Evolutionary conservation across 2,329 filamentous ascomycete genomes (phyloP).

Genomic region (Diaporthe velutina): DNA sequence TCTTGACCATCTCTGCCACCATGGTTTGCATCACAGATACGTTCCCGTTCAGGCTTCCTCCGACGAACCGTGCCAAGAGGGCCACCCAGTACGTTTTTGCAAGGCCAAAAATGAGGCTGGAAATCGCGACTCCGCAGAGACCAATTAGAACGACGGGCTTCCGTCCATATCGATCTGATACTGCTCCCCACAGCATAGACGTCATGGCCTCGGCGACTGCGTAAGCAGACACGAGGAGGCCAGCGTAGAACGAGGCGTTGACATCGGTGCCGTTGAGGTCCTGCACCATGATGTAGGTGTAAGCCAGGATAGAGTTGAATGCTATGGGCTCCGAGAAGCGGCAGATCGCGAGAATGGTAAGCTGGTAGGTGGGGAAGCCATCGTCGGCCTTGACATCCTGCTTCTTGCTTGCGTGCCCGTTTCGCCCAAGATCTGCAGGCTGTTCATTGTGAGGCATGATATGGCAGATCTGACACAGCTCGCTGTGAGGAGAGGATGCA

Average conservation of each 20-base stretch:
- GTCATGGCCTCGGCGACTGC: constrained; percentile 58
- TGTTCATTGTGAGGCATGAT: constrained; percentile 30
- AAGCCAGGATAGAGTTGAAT: constrained; percentile 60
- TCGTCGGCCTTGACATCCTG: constrained; percentile 15
- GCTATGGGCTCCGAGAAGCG: constrained; percentile 60
- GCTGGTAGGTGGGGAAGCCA: constrained; percentile 58
- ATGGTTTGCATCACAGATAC: constrained; percentile 57
- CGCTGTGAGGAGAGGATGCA: neutral
- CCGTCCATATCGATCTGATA: constrained; percentile 56
- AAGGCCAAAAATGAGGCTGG: constrained; percentile 57
- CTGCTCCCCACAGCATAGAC: constrained; percentile 56
- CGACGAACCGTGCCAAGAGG: constrained; percentile 55
- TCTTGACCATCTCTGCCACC: constrained; percentile 57
- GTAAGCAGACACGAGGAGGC: constrained; percentile 60
- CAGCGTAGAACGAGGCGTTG: constrained; percentile 61
- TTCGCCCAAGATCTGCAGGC: neutral
- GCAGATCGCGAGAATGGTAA: constrained; percentile 59
- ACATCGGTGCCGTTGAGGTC: constrained; percentile 54
- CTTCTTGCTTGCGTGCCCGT: constrained; percentile 13
- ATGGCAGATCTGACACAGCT: neutral
- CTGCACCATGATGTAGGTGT: constrained; percentile 57
- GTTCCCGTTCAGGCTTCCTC: constrained; percentile 55
- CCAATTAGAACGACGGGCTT: constrained; percentile 48
- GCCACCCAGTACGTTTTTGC: constrained; percentile 58
- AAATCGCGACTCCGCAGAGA: constrained; percentile 50